Evolutionary conservation across 1,139 yeast genomes (phyloP), one percentile per base, ranked within the genome.

Genomic region (Hyphopichia burtonii): DNA sequence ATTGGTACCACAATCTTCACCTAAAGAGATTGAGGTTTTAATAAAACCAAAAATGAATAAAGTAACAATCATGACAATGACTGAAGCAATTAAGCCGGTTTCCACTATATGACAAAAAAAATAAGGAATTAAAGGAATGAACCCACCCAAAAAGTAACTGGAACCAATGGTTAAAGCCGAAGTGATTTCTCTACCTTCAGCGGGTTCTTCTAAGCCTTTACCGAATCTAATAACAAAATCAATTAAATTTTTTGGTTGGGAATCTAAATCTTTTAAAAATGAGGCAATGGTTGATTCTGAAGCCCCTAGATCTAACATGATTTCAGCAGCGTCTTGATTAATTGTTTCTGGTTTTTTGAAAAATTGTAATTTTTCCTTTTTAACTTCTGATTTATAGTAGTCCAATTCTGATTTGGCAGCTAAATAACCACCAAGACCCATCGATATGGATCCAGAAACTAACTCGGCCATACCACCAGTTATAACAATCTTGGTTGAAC

Each of bases 381-480:
- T 81, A 36, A 85, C 91, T 62, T 84, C 89, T 18, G 84, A 73
- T 43, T 71, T 68, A 61, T 83, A 84, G 60, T 82, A 86, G 58
- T 86, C 91, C 22, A 76, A 65, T 63, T 86, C 94, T n/a, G 86
- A 80, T 56, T 82, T 82, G 28, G 93, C 93, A 34, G 93, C 94
- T 48, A 86, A 69, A 58, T 75, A 86, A 15, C 94, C 94, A 46
- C 94, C 94, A 45, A 86, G 75, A 3, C 94, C 94, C 94, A 86
- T 86, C 19, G 91, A 84, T 34, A 86, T 85, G 36, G 93, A 88
- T 35, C 94, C 94, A 4, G 89, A 82, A 4, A 86, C 87, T 55
- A 86, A 71, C 62, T 86, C 94, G 3, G 93, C 93, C 78, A 86
- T 79, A 32, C 93, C 94, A 72, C 93, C 94, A 18, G 93, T 84